phyloP scores from a whole-genome alignment of 225 moss, liverwort and hornwort species.

The Takakia lepidozioides region DNA sequence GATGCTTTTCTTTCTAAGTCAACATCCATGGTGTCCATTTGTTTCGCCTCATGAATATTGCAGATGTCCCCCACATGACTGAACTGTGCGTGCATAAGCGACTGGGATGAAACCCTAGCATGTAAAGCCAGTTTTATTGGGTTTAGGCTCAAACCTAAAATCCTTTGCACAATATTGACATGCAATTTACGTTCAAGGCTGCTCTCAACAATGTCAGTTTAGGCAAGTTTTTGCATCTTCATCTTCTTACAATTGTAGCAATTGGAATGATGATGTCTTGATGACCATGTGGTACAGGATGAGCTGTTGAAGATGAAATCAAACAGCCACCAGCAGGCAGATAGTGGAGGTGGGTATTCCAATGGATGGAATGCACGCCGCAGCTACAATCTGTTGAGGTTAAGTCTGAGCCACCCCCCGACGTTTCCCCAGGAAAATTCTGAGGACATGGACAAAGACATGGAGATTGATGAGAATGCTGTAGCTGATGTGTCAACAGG shows the following conservation, averaged over 20 bases:
- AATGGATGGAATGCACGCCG: constrained; percentile 44
- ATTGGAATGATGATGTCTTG: not conserved
- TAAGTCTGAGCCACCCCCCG: constrained; percentile 41
- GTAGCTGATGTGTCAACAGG: constrained; percentile 12
- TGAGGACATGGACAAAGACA: constrained; percentile 22
- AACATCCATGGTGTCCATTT: not conserved
- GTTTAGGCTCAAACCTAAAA: no score
- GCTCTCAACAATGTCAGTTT: no score
- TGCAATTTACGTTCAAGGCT: no score
- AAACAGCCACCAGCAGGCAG: constrained; percentile 30
- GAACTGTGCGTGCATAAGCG: no score
- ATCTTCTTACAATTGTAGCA: not conserved
- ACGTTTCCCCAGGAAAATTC: constrained; percentile 21
- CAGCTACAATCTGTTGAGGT: constrained; percentile 37
- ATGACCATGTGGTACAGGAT: constrained; percentile 33
- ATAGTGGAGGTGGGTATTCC: constrained; percentile 19
- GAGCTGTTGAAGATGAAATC: constrained; percentile 80
- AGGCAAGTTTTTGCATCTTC: not conserved
- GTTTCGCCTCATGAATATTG: no score
- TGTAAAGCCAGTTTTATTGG: no score
- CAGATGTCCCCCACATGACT: not conserved
- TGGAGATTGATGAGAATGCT: constrained; percentile 11
- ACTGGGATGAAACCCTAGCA: no score
- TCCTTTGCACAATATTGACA: no score
- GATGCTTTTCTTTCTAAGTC: not conserved